Evolutionary conservation across 2,329 filamentous ascomycete species (phyloP).

Genomic region (Penicillium sp.): DNA sequence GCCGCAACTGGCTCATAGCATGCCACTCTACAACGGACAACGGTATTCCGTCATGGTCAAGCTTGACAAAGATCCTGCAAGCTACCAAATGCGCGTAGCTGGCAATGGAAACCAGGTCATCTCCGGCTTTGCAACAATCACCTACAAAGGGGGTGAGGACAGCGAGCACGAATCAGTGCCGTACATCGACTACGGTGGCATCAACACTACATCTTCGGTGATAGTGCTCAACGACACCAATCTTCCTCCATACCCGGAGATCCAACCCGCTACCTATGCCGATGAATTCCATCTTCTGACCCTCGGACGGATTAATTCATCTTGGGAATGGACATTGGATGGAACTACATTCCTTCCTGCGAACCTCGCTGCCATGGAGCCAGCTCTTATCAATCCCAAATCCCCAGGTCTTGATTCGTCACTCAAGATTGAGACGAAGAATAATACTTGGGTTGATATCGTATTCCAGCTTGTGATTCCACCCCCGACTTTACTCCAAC

Average conservation of each 20-base stretch:
- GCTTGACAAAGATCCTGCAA: conserved; percentile 6
- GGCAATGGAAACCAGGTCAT: conserved; percentile 54
- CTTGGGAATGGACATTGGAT: conserved; percentile 16
- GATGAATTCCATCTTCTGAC: conserved; percentile 12
- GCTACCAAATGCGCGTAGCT: conserved; percentile 14
- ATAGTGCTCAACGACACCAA: conserved; percentile 5
- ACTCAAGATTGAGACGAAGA: conserved; percentile 50
- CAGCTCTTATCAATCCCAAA: conserved; percentile 7
- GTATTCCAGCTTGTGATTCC: conserved; percentile 40
- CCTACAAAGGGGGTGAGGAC: conserved; percentile 41
- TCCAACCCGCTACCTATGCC: conserved; percentile 1
- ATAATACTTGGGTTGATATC: conserved; percentile 57
- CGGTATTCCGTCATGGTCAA: conserved; percentile 38
- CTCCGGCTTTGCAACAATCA: conserved; percentile 50
- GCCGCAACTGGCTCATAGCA: conserved; percentile 32
- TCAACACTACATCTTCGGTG: conserved; percentile 14
- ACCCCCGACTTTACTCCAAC: conserved; percentile 45
- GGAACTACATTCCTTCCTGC: conserved; percentile 9
- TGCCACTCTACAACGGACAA: conserved; percentile 31
- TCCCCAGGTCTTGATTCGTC: conserved; percentile 3
- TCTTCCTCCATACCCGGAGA: conserved; percentile 13
- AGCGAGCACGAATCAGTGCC: conserved; percentile 25
- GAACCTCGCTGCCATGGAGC: conserved; percentile 8
- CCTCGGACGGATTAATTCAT: conserved; percentile 9
- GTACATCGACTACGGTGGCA: conserved; percentile 15